Percentiles rank a stretch among this genome's conserved stretches.
Conservation (phyloP, 1,284 basidiomycete genomes). For the Singerocomus rubriflavus region DNA sequence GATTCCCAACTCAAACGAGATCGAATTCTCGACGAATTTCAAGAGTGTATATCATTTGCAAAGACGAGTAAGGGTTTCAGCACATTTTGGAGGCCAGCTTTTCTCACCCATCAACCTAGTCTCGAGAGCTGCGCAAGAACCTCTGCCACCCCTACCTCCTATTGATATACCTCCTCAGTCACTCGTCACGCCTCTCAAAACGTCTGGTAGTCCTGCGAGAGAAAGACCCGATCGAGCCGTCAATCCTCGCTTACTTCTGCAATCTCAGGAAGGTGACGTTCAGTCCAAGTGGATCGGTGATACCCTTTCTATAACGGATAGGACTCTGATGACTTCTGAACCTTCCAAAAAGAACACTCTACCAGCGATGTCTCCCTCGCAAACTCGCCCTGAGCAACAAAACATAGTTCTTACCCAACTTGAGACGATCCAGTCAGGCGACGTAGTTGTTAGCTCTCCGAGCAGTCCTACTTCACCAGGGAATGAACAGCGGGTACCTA, state of each 20-base stretch:
- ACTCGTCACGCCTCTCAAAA: background rate
- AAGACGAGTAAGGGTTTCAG: constrained; percentile 52
- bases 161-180: constrained; percentile 21
- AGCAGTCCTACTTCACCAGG: constrained; percentile 25
- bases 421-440: constrained; percentile 9
- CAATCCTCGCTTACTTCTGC: constrained; percentile 17
- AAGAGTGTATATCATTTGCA: constrained; percentile 84
- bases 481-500: constrained; percentile 19
- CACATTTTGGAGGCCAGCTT: background rate
- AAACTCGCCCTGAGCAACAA: constrained; percentile 6
- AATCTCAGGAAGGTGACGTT: constrained; percentile 1
- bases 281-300: constrained; percentile 2
- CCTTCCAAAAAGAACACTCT: constrained; percentile 2
- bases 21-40: constrained; percentile 70
- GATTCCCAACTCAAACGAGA: constrained; percentile 65
- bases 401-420: background rate
- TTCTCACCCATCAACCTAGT: constrained; percentile 37
- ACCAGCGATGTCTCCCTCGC: constrained; percentile 4
- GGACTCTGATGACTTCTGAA: background rate
- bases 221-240: constrained; percentile 26
- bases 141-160: constrained; percentile 58
- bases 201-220: constrained; percentile 1
- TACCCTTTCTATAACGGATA: background rate
- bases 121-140: constrained; percentile 54
- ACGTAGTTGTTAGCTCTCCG: constrained; percentile 4